These are phyloP conservation scores for Lipomyces mesembrius DNA, from an alignment of 805 yeast species.

Conservation along the genomic window DNA sequence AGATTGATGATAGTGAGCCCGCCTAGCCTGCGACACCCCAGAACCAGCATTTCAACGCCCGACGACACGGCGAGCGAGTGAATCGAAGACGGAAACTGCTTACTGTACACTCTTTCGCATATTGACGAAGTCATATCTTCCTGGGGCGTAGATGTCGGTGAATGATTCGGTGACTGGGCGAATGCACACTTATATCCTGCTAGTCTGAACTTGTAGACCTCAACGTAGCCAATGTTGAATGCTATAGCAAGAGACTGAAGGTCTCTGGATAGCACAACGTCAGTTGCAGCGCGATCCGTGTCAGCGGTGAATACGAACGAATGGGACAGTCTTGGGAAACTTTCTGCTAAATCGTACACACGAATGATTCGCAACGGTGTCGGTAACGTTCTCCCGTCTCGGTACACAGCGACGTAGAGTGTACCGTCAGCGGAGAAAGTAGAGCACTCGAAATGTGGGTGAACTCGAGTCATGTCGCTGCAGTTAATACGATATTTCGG, in stretches of 20 bases:
- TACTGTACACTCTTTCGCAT: conserved; percentile 22
- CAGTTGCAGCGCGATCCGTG: conserved; percentile 23
- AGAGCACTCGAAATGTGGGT: conserved; percentile 28
- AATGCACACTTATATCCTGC: conserved; percentile 4
- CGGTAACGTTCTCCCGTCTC: conserved; percentile 26
- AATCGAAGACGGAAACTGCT: conserved; percentile 38
- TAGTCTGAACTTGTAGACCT: conserved; percentile 28
- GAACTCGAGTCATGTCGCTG: conserved; percentile 6
- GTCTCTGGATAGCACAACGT: conserved; percentile 25
- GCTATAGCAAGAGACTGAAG: conserved; percentile 26
- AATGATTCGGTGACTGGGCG: background rate
- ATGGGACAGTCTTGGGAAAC: conserved; percentile 12
- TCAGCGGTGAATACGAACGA: conserved; percentile 9
- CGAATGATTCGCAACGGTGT: conserved; percentile 24
- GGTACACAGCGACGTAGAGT: conserved; percentile 12
- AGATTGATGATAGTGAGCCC: conserved; percentile 36
- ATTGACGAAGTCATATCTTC: conserved; percentile 2
- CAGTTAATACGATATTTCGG: conserved; percentile 5
- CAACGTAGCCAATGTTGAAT: conserved; percentile 32
- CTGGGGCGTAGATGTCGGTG: background rate
- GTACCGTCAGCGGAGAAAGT: conserved; percentile 31
- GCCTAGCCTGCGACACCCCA: conserved; percentile 38
- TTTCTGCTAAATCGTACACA: conserved; percentile 15
- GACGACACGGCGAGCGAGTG: conserved; percentile 34
- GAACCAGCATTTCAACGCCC: conserved; percentile 32